Evolutionary conservation across 1,284 basidiomycete genomes (phyloP), one percentile per base, ranked within the genome.

Genomic region (Phellopilus nigrolimitatus): DNA sequence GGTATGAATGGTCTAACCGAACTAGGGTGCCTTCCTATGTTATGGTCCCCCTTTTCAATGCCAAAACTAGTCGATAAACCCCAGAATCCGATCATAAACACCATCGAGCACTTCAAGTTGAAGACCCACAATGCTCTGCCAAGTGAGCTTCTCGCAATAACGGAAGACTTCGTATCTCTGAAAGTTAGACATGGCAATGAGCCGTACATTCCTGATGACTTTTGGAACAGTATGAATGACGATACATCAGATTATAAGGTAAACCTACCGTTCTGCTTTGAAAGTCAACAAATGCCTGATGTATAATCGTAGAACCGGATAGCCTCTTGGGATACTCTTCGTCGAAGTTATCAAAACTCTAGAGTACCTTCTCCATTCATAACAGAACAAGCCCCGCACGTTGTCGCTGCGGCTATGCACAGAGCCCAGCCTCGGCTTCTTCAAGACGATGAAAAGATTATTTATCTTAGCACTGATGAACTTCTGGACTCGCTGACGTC

Each of bases 1-100:
- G 27, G 13, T 25, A 1, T n/a, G 10, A 12, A 38, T 30, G 44
- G 38, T 4, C 19, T 33, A 4, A 22, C 38, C 13, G 15, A 46
- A 25, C 28, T 45, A 37, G 28, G n/a, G 22, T 36, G 30, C 19
- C 49, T 60, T 13, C 31, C 55, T 9, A 27, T 30, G 10, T 25
- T 57, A 15, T 48, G 30, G 34, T 69, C 76, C 1, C 64, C 56
- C 13, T 88, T 88, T 62, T 79, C 74, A 55, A 68, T 88, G 24
- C 80, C 83, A 5, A 64, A 57, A 12, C 66, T 90, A 34, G 66
- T 72, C 15, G 77, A 88, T 53, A 79, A 76, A 57, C 86, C 87
- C 2, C 87, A 89, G 60, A 82, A 89, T 63, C 87, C 86, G 1
- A 87, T 89, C 54, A 69, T 89, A 62, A 78, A 82, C 38, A 67